Evolutionary conservation across 805 yeast species (phyloP), one percentile per base, ranked within the genome.

Genomic region (Isabelozyma rhagii): DNA sequence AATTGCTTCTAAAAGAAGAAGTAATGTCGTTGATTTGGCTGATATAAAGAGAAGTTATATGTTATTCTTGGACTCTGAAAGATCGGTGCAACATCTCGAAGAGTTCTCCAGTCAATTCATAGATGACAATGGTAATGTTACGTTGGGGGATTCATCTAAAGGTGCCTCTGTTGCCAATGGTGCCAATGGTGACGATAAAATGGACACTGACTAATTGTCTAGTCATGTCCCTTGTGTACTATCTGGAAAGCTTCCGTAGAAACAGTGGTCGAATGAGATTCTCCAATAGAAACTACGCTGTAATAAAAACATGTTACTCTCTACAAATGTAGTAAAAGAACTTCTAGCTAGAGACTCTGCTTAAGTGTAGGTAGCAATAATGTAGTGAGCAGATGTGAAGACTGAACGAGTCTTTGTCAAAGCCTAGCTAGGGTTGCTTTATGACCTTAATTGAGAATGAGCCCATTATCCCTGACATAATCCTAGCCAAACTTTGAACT

Each of bases 1-100:
- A 66, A 80, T 93, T 54, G 87, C 97, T 4, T 72, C 81, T 51
- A 90, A 89, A 71, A 84, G 97, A 66, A 86, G 96, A 71, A 75
- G 83, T 45, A 72, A 74, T 44, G 66, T 71, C 27, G 92, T 91
- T 44, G 96, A 86, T 53, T 79, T 89, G 46, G 80, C 77, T 39
- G 99, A 94, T 66, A 80, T 94, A 52, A 89, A 93, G 75, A 85
- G 96, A 64, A 85, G 90, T 45, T 94, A 91, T 69, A 69, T 87
- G 59, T 77, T 94, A 59, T 94, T 94, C 66, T 77, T 93, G 67
- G 99, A 94, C 71, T 81, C 93, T 51, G 85, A 82, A 51, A 83
- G 99, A 71, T 87, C 96, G 41, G 97, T 92, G 31, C 85, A 89
- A 65, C 90, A 82, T 66, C 79, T 94, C 59, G 84, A 87, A 63